Percentiles rank a stretch among this genome's conserved stretches.
Conservation (phyloP, 2,329 filamentous ascomycete species). For the Byssothecium circinans region DNA sequence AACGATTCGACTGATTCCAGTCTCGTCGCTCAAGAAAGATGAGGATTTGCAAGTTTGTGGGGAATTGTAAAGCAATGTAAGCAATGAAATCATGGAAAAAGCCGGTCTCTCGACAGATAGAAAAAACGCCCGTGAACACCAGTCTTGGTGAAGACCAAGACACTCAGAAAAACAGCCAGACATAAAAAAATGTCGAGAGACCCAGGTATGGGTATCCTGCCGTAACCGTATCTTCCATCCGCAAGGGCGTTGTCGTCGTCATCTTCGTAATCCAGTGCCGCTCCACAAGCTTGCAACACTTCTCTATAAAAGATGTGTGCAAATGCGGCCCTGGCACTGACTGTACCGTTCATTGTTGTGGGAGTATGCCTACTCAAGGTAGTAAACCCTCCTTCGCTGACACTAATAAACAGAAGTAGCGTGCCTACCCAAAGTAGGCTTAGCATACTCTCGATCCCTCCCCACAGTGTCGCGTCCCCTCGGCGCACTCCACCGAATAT, state of each 20-base stretch:
- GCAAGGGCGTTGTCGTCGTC: no score
- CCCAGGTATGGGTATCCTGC: constrained; percentile 8
- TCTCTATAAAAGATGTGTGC: no score
- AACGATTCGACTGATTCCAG: no score
- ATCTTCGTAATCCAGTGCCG: neutral
- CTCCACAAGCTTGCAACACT: neutral
- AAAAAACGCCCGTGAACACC: neutral
- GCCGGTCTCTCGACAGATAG: constrained; percentile 1
- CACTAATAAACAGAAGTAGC: constrained; percentile 36
- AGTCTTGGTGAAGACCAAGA: neutral
- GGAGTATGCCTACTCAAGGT: neutral
- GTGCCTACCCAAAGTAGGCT: constrained; percentile 27
- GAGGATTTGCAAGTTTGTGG: no score
- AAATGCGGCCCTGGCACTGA: no score
- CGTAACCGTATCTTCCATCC: neutral
- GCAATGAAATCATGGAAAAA: neutral
- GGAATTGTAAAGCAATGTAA: neutral
- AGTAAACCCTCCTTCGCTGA: neutral
- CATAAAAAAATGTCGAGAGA: constrained; percentile 2
- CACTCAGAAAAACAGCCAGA: neutral
- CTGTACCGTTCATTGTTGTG: no score
- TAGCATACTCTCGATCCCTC: constrained; percentile 23
- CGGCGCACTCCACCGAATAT: constrained; percentile 36
- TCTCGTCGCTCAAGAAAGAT: no score
- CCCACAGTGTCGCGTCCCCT: constrained; percentile 20